Base-by-base conservation (phyloP, 306 rosid species). In the Lotus japonicus region DNA sequence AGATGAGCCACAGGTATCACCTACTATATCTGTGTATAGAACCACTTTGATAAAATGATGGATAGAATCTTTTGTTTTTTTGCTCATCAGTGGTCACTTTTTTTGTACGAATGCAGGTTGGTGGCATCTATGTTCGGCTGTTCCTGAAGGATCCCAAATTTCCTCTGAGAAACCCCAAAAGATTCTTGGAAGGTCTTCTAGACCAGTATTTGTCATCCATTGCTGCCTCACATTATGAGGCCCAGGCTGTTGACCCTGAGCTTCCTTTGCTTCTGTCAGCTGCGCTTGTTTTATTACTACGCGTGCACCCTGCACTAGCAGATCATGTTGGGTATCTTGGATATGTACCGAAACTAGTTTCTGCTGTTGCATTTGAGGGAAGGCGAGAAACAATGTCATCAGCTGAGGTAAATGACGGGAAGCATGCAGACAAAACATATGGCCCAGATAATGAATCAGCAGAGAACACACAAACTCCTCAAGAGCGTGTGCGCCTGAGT, bases 321-420 rank as follows among this genome's bases (percentile, higher is more conserved):
- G 97, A 94, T 87, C 97, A 94, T 79, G 99, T 94, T 70, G 99
- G 99, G 64, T 94, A 88, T 83, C 99, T 94, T 83, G 99, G 99
- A 66, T 94, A 94, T 76, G 97, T 94, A 53, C 99, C 99, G 68
- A 95, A 94, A 79, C 89, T 94, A 76, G 96, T 94, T 72, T 89
- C 95, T 45, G 99, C 99, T 62, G 99, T 90, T 73, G 99, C 97
- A 65, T 90, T 73, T 79, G 99, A 95, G 71, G 96, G 91, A 61
- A 84, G 97, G 77, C 79, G 97, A 69, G 96, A 95, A 88, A 90
- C 95, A 77, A 90, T 95, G 99, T 82, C 96, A 77, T 79, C 96
- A 0, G 96, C 70, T 82, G 95, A 90, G 77, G 77, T 61, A 33
- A 76, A 72, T 74, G 82, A 74, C 78, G 95, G 84, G 69, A 83